Base-by-base conservation (phyloP, 2,329 filamentous ascomycete genomes). In the Nemania sp. region DNA sequence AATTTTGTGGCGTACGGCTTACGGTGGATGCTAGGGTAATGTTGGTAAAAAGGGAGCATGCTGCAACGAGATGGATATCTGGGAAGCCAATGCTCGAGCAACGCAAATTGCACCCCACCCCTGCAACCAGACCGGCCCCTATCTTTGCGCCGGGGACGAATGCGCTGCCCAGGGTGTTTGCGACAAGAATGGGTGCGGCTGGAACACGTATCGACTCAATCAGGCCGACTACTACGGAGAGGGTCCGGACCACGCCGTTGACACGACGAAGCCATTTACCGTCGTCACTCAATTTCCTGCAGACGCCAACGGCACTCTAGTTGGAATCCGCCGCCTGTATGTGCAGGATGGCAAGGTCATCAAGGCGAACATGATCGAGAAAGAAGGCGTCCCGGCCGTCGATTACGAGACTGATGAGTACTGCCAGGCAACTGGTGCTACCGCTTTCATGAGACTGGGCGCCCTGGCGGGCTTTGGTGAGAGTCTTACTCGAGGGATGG, bases 401-500 rank as follows among this genome's bases (percentile, higher is more conserved):
- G 66, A 70, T 32, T 60, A 58, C 53, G 65, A 59, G 47, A 79
- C 78, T 49, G 79, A 80, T 62, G 74, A 76, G 38, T 81, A 77
- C 73, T 82, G 80, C 74, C 65, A 62, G 18, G 77, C 76, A 13
- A 78, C 77, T 8, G 77, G 78, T 57, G 75, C 78, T 6, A 70
- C 70, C 3, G 64, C 71, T 29, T 80, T 80, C 73, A 73, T 76
- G 69, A 72, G 70, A 53, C 73, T 83, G 2, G 83, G 82, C 45
- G 83, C 77, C 24, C 78, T 81, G 66, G 79, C 79, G 70, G 79
- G 73, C 5, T 82, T 84, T 78, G 82, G 83, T 38, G 79, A 82
- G 41, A 79, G 82, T 4, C 73, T 85, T 70, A 74, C 73, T 29
- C 76, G 82, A 29, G 81, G 81, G 51, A 86, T 86, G 84, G 84